Base-by-base conservation (phyloP, 257 asterid genomes). In the Solanum ahanhuiri region DNA sequence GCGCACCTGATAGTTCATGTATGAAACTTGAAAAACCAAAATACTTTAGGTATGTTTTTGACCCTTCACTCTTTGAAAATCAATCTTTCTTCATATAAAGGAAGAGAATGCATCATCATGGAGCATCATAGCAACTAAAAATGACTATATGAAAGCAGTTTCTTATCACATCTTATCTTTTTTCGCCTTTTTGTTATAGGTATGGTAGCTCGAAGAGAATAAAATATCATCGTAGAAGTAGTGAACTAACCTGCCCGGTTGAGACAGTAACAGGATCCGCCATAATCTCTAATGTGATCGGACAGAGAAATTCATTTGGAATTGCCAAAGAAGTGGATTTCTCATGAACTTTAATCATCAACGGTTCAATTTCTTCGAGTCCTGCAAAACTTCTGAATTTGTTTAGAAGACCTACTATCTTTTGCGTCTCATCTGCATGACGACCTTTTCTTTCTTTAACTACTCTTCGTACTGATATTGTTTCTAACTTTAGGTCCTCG, bases 301-400 rank as follows among this genome's bases (percentile, higher is more conserved):
- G 98, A 84, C 99, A 96, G 30, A 94, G 91, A 83, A 96, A 96
- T 57, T 96, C 99, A 5, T 93, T 89, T 18, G 99, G 99, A 41
- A 96, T 89, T 1, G 88, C 82, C 5, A 87, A 7, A n/a, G 95
- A 85, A 22, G 89, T 28, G 12, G 82, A 81, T 87, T 82, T 91
- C 10, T 85, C 70, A 31, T 63, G 90, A 57, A 91, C 5, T 86
- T 87, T 87, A 12, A 89, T 86, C 63, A 64, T 76, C 0, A 63
- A 86, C 2, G 88, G 86, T 17, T 89, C 85, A 11, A 88, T 84
- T 83, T 90, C 94, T 9, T 90, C 93, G 58, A 91, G 87, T 5
- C 96, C 95, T 3, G 91, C 95, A 60, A 91, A 81, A 20, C 87
- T 69, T 89, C 92, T 93, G 91, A 95, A 90, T 77, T 92, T 95